These are phyloP conservation scores for Mycena vulgaris DNA, from an alignment of 768 basidiomycete genomes.

Conservation along the genomic window DNA sequence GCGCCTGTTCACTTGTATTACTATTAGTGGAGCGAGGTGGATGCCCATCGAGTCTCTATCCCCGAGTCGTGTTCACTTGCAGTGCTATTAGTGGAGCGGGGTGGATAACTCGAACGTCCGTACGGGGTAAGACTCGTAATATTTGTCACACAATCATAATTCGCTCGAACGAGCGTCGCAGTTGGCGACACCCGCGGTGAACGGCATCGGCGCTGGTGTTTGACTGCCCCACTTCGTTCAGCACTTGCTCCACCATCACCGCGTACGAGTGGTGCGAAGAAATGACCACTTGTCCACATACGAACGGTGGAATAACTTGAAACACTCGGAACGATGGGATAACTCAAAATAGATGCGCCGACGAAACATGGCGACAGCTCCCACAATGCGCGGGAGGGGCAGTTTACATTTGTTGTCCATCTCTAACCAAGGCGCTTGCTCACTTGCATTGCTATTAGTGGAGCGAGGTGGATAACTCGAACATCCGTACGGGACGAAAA, in stretches of 20 bases:
- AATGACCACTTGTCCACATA: conserved; percentile 8
- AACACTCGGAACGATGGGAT: conserved; percentile 4
- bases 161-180: no score
- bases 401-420: conserved; percentile 2
- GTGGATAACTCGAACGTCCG: no score
- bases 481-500: no score
- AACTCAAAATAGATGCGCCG: not conserved
- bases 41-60: no score
- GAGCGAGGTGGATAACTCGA: not conserved
- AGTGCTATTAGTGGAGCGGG: no score
- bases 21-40: not conserved
- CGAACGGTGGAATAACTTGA: conserved; percentile 11
- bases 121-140: no score
- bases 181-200: no score
- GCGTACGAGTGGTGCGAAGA: conserved; percentile 2
- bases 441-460: conserved; percentile 3
- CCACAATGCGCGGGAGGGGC: not conserved
- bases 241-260: not conserved
- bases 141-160: no score
- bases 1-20: conserved; percentile 5
- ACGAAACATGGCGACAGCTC: no score
- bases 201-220: no score
- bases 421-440: not conserved
- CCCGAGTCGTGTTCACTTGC: no score
- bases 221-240: no score